A percentile compares a stretch with the other conserved stretches of the same genome.
Evolutionary conservation across 2,329 filamentous ascomycete species (phyloP).

Genomic region (Fusarium tanahbumbuense): DNA sequence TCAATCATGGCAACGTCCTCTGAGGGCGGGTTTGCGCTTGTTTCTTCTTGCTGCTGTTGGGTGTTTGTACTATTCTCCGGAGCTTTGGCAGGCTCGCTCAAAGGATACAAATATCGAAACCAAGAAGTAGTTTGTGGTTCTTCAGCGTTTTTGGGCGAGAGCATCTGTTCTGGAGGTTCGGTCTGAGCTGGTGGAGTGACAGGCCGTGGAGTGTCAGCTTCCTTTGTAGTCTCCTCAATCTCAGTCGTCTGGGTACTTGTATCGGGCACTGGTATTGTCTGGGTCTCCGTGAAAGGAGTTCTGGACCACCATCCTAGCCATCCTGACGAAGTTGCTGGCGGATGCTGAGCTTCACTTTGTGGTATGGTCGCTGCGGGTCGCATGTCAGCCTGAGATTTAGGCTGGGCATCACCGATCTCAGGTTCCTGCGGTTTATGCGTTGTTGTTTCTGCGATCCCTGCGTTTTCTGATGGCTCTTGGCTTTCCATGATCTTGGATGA

Average conservation of each 20-base stretch:
- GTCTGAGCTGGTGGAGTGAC: constrained; percentile 41
- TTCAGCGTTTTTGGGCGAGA: constrained; percentile 27
- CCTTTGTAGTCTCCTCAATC: constrained; percentile 22
- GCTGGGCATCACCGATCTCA: constrained; percentile 5
- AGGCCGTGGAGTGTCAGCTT: constrained; percentile 33
- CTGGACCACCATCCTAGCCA: constrained; percentile 67
- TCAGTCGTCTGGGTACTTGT: constrained; percentile 31
- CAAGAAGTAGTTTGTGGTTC: constrained; percentile 49
- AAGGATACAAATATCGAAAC: constrained; percentile 56
- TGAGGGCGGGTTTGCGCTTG: constrained; percentile 32
- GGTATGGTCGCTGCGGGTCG: constrained; percentile 3
- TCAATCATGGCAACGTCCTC: constrained; percentile 60
- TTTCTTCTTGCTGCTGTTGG: constrained; percentile 25
- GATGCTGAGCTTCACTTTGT: constrained; percentile 18
- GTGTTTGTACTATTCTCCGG: constrained; percentile 24
- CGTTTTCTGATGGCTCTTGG: constrained; percentile 7
- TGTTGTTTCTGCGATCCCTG: constrained; percentile 1
- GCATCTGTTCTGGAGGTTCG: constrained; percentile 25
- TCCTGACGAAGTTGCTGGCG: constrained; percentile 54
- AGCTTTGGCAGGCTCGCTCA: constrained; percentile 24
- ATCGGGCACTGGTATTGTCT: constrained; percentile 10
- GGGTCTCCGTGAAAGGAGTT: constrained; percentile 44
- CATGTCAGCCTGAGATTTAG: constrained; percentile 1
- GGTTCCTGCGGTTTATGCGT: constrained; percentile 11
- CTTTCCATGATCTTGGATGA: constrained; percentile 1